phyloP scores from a whole-genome alignment of 345 rosid species.

The Dipteronia sinensis region DNA sequence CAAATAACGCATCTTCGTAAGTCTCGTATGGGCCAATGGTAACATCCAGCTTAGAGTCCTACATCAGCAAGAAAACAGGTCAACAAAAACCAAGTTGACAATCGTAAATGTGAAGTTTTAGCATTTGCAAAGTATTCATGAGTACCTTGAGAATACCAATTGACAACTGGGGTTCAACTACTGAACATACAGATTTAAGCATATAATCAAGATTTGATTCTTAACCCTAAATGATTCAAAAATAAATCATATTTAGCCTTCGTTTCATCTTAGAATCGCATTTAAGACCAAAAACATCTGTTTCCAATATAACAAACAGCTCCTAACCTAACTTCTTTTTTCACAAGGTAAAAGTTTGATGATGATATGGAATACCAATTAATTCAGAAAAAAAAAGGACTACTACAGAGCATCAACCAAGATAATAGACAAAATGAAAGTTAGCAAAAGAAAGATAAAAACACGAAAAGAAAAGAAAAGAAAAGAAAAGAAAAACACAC shows the following conservation, averaged over 20 bases:
- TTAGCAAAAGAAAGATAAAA: no score
- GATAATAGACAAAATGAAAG: background rate
- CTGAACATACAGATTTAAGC: background rate
- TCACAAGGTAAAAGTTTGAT: background rate
- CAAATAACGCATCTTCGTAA: constrained; percentile 85
- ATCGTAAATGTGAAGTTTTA: background rate
- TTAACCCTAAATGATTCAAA: background rate
- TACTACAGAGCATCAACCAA: background rate
- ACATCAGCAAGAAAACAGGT: constrained; percentile 21
- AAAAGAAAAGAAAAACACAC: no score
- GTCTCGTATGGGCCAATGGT: constrained; percentile 98
- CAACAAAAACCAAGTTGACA: background rate
- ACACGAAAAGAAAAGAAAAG: no score
- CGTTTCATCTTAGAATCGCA: background rate
- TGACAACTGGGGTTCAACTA: background rate
- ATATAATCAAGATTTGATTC: background rate
- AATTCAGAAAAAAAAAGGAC: background rate
- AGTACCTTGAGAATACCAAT: background rate
- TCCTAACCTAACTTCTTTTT: constrained; percentile 1
- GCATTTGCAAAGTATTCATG: background rate
- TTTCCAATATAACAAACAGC: background rate
- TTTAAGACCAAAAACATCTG: no score
- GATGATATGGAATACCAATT: background rate
- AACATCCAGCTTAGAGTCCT: constrained; percentile 91
- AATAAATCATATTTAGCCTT: no score